Evolutionary conservation across 306 rosid genomes (phyloP).

Genomic region (Luffa aegyptiaca): DNA sequence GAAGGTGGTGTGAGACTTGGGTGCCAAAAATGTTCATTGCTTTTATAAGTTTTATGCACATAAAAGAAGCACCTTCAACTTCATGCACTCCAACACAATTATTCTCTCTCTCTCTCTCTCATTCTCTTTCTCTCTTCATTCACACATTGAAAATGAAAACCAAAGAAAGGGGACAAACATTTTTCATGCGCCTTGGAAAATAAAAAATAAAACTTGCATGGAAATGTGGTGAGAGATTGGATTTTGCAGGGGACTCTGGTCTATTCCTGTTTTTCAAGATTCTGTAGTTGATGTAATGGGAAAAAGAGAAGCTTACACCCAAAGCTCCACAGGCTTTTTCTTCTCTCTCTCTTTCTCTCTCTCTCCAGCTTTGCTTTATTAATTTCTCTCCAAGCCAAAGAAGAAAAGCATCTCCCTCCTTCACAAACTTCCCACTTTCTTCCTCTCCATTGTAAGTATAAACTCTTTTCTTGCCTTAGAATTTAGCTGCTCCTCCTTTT

Average conservation of each 20-base stretch:
- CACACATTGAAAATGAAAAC: constrained; percentile 6
- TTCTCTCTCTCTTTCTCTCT: not conserved
- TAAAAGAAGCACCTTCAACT: constrained; percentile 35
- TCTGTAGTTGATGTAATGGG: constrained; percentile 24
- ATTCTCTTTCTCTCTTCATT: not conserved
- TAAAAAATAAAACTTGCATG: constrained; percentile 40
- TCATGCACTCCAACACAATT: constrained; percentile 31
- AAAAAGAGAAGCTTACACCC: constrained; percentile 47
- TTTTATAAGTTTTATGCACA: not conserved
- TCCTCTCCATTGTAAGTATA: constrained; percentile 72
- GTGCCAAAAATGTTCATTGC: not conserved
- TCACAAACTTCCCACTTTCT: constrained; percentile 29
- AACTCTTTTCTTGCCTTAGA: constrained; percentile 54
- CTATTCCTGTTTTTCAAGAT: constrained; percentile 13
- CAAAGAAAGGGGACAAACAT: constrained; percentile 36
- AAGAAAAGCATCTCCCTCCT: constrained; percentile 62
- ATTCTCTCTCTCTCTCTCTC: not conserved
- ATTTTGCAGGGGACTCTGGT: constrained; percentile 10
- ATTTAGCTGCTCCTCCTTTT: constrained; percentile 32
- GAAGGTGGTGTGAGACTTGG: not conserved
- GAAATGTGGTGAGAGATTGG: constrained; percentile 27
- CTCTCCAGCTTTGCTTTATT: constrained; percentile 13
- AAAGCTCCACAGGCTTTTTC: constrained; percentile 31
- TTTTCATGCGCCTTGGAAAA: constrained; percentile 27
- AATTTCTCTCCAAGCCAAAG: constrained; percentile 36